phyloP scores from a whole-genome alignment of 306 rosid genomes.

The Casuarina glauca region DNA sequence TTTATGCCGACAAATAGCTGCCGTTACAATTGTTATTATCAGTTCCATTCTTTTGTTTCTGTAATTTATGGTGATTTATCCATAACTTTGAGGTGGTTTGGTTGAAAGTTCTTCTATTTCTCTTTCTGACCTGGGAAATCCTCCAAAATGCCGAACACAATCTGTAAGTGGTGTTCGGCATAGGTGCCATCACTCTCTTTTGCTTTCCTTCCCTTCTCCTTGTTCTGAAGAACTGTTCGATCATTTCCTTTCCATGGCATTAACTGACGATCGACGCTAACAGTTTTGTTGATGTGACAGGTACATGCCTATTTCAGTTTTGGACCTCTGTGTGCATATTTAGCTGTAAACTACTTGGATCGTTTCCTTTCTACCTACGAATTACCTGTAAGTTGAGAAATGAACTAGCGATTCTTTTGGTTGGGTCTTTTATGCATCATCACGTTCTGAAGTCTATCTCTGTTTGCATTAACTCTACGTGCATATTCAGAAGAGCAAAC shows the following conservation, averaged over 20 bases:
- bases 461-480: conserved; percentile 10
- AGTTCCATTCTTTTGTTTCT: background rate
- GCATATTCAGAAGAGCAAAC: conserved; percentile 58
- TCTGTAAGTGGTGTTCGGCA: background rate
- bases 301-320: conserved; percentile 71
- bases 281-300: conserved; percentile 39
- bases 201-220: background rate
- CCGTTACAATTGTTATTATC: background rate
- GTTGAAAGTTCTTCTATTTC: background rate
- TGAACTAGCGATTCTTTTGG: background rate
- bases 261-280: conserved; percentile 17
- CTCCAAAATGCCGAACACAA: background rate
- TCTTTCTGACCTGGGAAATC: background rate
- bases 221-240: conserved; percentile 7
- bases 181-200: background rate
- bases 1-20: background rate
- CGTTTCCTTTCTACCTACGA: conserved; percentile 84
- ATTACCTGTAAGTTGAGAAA: conserved; percentile 74
- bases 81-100: background rate
- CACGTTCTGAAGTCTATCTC: conserved; percentile 9
- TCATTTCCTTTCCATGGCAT: conserved; percentile 14
- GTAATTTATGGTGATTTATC: background rate
- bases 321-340: conserved; percentile 79
- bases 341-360: conserved; percentile 87
- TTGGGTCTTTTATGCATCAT: background rate